Evolutionary conservation across 2,329 filamentous ascomycete genomes (phyloP), one percentile per base, ranked within the genome.

Genomic region (Septoria petroselini): DNA sequence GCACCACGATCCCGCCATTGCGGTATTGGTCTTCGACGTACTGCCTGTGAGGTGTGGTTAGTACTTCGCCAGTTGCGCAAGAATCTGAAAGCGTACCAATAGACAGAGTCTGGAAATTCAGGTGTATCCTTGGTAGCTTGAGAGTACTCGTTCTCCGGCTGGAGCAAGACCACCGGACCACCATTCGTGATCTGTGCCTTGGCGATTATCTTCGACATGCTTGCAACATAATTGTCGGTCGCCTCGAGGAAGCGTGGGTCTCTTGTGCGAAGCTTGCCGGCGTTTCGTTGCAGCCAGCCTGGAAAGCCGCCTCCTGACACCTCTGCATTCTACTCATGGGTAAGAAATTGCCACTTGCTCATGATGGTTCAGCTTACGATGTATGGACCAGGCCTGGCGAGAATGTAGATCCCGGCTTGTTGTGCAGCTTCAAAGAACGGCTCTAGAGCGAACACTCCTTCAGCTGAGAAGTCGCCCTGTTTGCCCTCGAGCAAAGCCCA

Each of bases 111-210:
- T 0, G 84, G 84, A 57, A 85, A 87, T 2, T 70, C 68, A 0
- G 68, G 65, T n/a, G 77, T 70, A 2, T 71, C 71, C 3, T 69
- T 70, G 12, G 71, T 68, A 1, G 73, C 74, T 14, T 72, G 68
- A 1, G 78, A 82, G 63, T 91, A 91, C 65, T 93, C 88, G 55
- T 93, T 94, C 65, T 94, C 88, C 0, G 86, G 84, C 65, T 94
- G 88, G 34, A 86, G 77, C 1, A 91, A 71, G 52, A 94, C 88
- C 6, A 94, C 77, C 0, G 87, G 87, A 0, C 88, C 88, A 0
- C 86, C 88, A 44, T 91, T 87, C 1, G 86, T 91, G 61, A 94
- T 91, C 61, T 93, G 87, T 0, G 80, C 82, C 47, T 82, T 80
- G 3, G 87, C 85, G 57, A 94, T 84, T 7, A 83, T 81, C 9